Conservation (phyloP, 371 early-diverging fungal species). For the Zopfochytrium polystomum region DNA sequence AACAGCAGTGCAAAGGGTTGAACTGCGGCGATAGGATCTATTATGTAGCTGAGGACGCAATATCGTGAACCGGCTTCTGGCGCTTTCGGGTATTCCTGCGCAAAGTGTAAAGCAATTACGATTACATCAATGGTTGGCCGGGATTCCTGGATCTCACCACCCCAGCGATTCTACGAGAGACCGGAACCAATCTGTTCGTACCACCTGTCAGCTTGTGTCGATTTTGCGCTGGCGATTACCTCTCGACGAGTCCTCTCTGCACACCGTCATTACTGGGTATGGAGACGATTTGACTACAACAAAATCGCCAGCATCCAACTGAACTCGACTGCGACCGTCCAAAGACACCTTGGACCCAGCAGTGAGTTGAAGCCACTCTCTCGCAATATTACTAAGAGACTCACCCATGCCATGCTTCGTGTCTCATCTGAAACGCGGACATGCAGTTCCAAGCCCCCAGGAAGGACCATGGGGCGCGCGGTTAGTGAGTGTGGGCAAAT, state of each 20-base stretch:
- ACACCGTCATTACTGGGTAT: conserved; percentile 81
- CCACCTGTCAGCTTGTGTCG: neutral
- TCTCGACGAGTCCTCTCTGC: conserved; percentile 45
- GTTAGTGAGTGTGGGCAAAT: conserved; percentile 87
- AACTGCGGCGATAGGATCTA: too few species aligned
- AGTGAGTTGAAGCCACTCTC: neutral
- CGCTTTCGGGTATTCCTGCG: neutral
- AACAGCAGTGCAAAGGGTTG: too few species aligned
- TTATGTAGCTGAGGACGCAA: too few species aligned
- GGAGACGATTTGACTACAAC: conserved; percentile 77
- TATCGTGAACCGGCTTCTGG: too few species aligned
- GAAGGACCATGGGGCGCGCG: conserved; percentile 80
- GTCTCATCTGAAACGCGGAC: conserved; percentile 39
- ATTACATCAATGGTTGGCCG: too few species aligned
- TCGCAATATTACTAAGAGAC: conserved; percentile 15
- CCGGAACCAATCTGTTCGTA: conserved; percentile 23
- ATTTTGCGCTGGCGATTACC: neutral
- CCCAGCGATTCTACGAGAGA: conserved; percentile 23
- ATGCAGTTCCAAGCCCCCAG: conserved; percentile 68
- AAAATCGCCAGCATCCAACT: conserved; percentile 84
- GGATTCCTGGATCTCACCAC: conserved; percentile 16
- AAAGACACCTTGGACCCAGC: conserved; percentile 26
- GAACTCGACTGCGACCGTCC: conserved; percentile 82
- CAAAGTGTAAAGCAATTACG: neutral
- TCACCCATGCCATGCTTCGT: conserved; percentile 45